Conservation (phyloP, 768 basidiomycete genomes). For the Nevesoporus exiguus region DNA sequence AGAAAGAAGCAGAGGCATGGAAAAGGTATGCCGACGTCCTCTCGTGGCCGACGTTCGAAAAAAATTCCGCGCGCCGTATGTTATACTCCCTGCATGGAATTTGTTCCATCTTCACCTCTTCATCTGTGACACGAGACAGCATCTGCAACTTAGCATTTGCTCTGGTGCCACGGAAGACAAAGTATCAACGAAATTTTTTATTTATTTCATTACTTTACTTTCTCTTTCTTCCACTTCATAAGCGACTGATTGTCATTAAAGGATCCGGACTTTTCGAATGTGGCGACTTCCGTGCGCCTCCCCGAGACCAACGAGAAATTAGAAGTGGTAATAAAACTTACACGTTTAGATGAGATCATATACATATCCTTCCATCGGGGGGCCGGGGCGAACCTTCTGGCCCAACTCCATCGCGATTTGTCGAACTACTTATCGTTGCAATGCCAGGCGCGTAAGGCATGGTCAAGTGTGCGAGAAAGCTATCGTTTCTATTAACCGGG, state of each 20-base stretch:
- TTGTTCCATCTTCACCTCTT: conserved; percentile 4
- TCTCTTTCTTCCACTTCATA: neutral
- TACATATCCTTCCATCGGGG: conserved; percentile 9
- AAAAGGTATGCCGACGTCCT: conserved; percentile 30
- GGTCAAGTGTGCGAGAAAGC: neutral
- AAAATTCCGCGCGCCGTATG: neutral
- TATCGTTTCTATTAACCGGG: conserved; percentile 13
- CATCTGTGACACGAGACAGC: neutral
- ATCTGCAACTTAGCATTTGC: neutral
- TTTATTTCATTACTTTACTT: neutral
- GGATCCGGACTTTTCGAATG: conserved; percentile 39
- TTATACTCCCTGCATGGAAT: conserved; percentile 5
- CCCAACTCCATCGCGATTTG: neutral
- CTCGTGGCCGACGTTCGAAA: neutral
- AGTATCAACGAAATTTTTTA: conserved; percentile 1
- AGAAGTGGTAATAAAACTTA: conserved; percentile 68
- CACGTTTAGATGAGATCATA: conserved; percentile 53
- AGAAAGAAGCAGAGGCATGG: conserved; percentile 53
- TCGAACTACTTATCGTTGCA: neutral
- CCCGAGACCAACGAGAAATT: conserved; percentile 60
- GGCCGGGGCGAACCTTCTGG: neutral
- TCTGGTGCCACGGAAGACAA: conserved; percentile 1
- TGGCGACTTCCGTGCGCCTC: conserved; percentile 63
- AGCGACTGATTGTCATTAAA: conserved; percentile 19
- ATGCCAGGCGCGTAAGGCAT: conserved; percentile 13